phyloP scores from a whole-genome alignment of 495 filamentous ascomycete genomes.

The Pseudotulostoma volvatum region DNA sequence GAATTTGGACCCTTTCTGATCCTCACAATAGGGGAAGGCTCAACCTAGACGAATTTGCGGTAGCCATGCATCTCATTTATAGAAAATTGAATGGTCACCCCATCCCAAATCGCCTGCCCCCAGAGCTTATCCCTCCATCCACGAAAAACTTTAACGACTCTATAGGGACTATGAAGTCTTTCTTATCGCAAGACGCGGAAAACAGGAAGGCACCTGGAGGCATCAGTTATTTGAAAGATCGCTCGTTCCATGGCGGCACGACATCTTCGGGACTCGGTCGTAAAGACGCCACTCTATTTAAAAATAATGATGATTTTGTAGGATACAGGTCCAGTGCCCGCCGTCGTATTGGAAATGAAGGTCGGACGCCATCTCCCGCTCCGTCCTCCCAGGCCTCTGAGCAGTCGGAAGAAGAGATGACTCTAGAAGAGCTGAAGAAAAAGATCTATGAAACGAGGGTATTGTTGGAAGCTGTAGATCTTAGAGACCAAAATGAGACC shows the following conservation, averaged over 20 bases:
- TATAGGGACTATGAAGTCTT: slow-evolving; percentile 79
- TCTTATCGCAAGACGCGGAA: slow-evolving; percentile 83
- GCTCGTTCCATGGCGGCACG: slow-evolving; percentile 61
- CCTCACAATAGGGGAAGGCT: slow-evolving; percentile 82
- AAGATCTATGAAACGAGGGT: slow-evolving; percentile 91
- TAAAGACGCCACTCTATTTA: slow-evolving; percentile 93
- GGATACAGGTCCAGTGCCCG: slow-evolving; percentile 91
- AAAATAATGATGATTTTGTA: slow-evolving; percentile 71
- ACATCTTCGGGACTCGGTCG: slow-evolving; percentile 32
- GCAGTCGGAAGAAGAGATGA: slow-evolving; percentile 58
- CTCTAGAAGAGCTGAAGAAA: slow-evolving; percentile 77
- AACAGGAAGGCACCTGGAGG: slow-evolving; percentile 70
- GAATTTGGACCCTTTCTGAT: slow-evolving; percentile 90
- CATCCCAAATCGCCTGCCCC: slow-evolving; percentile 74
- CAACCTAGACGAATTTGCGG: slow-evolving; percentile 95
- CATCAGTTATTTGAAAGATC: slow-evolving; percentile 89
- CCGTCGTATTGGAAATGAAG: slow-evolving; percentile 57
- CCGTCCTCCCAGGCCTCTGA: slow-evolving; percentile 58
- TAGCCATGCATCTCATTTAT: slow-evolving; percentile 98
- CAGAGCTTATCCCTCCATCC: slow-evolving; percentile 89
- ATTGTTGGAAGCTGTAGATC: slow-evolving; percentile 92
- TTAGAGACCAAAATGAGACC: slow-evolving; percentile 74
- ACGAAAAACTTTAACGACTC: slow-evolving; percentile 88
- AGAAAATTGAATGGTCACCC: slow-evolving; percentile 92
- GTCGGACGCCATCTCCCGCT: slow-evolving; percentile 55